phyloP scores from a whole-genome alignment of 345 rosid species.

The Theobroma cacao region DNA sequence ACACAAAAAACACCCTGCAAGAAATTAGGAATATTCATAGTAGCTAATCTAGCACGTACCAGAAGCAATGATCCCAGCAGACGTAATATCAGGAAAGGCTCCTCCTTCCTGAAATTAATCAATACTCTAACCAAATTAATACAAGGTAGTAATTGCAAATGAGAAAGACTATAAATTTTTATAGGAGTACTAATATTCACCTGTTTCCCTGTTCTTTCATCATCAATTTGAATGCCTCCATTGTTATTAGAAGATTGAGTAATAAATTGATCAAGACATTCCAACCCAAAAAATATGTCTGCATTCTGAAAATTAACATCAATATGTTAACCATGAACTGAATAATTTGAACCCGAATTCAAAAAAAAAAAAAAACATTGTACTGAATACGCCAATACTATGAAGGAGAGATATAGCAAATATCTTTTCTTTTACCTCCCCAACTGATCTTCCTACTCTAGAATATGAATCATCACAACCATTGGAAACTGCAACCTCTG shows the following conservation, averaged over 20 bases:
- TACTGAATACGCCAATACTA: neutral
- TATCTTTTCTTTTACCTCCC: slow-evolving; percentile 19
- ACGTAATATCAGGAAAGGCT: slow-evolving; percentile 27
- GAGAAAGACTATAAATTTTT: neutral
- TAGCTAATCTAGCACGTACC: slow-evolving; percentile 25
- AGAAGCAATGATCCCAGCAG: slow-evolving; percentile 26
- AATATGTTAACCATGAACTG: neutral
- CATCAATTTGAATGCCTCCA: slow-evolving; percentile 18
- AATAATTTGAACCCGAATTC: neutral
- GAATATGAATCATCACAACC: slow-evolving; percentile 2
- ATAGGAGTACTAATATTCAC: slow-evolving; percentile 22
- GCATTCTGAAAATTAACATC: slow-evolving; percentile 26
- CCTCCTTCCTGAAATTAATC: slow-evolving; percentile 33
- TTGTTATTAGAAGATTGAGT: slow-evolving; percentile 14
- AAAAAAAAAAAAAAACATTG: too few species aligned
- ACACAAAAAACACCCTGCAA: neutral
- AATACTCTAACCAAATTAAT: slow-evolving; percentile 8
- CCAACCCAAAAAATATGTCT: slow-evolving; percentile 25
- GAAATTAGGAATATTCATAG: neutral
- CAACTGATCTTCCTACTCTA: slow-evolving; percentile 15
- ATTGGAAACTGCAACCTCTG: slow-evolving; percentile 6
- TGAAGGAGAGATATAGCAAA: neutral
- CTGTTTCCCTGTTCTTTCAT: slow-evolving; percentile 19
- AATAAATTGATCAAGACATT: slow-evolving; percentile 13
- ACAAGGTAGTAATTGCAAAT: neutral